These are phyloP conservation scores for Fusarium sp. DNA, from an alignment of 2,329 filamentous ascomycete genomes.

Conservation along the genomic window DNA sequence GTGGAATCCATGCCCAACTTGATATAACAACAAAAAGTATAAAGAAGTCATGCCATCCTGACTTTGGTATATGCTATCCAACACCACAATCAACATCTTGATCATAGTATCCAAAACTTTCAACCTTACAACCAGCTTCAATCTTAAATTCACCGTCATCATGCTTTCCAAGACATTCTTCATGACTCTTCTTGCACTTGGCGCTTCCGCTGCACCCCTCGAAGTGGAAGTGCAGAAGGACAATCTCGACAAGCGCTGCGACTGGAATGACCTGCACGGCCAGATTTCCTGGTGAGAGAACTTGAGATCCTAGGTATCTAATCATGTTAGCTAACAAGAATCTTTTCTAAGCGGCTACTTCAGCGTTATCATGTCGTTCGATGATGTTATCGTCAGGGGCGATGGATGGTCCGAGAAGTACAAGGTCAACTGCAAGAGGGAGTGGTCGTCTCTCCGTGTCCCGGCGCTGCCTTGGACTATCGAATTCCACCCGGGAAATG, in stretches of 20 bases:
- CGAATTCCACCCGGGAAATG: not conserved
- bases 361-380: not conserved
- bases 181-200: not conserved
- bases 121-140: no score
- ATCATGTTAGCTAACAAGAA: not conserved
- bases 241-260: not conserved
- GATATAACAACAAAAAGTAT: no score
- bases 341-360: not conserved
- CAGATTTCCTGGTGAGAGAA: not conserved
- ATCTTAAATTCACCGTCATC: no score
- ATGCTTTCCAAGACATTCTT: not conserved
- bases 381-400: not conserved
- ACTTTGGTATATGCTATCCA: no score
- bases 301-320: accelerated
- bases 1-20: no score
- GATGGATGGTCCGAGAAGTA: not conserved
- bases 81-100: no score
- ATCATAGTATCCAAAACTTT: no score
- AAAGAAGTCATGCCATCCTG: no score
- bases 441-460: not conserved
- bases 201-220: not conserved
- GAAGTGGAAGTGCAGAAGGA: not conserved
- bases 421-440: not conserved
- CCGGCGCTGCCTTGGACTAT: not conserved
- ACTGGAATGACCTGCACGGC: not conserved